Conservation (phyloP, 2,329 filamentous ascomycete genomes). For the Onygenales sp. region DNA sequence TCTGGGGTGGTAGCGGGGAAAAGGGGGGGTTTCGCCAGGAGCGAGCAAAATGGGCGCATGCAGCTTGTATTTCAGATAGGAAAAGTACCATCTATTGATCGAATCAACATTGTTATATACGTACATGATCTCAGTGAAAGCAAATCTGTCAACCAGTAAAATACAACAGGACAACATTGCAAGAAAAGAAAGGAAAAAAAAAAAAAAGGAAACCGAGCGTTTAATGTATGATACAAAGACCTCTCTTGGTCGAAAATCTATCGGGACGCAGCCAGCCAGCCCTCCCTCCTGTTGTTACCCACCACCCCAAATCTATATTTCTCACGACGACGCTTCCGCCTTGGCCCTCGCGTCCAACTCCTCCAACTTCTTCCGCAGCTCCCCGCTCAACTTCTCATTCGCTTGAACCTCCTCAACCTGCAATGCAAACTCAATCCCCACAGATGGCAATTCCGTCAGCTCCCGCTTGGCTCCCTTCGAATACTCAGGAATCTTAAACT, state of each 20-base stretch:
- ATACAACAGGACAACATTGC: background rate
- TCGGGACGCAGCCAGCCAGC: background rate
- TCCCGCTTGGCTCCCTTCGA: background rate
- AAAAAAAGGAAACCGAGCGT: background rate
- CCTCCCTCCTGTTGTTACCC: slow-evolving; percentile 1
- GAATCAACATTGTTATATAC: no score
- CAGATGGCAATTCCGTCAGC: slow-evolving; percentile 20
- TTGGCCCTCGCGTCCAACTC: slow-evolving; percentile 34
- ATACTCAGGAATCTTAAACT: slow-evolving; percentile 16
- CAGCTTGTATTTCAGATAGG: no score
- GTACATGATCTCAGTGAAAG: background rate
- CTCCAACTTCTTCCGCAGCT: slow-evolving; percentile 17
- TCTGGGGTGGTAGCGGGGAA: no score
- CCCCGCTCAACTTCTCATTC: slow-evolving; percentile 16
- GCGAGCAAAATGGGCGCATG: no score
- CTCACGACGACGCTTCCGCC: background rate
- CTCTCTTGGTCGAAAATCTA: background rate
- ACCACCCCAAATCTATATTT: no score
- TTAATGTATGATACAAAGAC: background rate
- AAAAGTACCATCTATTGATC: no score
- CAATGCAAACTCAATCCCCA: slow-evolving; percentile 32
- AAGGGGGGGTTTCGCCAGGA: no score
- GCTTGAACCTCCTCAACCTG: slow-evolving; percentile 22
- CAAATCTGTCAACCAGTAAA: background rate
- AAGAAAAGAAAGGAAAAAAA: background rate